Evolutionary conservation across 805 yeast genomes (phyloP), one percentile per base, ranked within the genome.

Genomic region (Metschnikowia arizonensis): DNA sequence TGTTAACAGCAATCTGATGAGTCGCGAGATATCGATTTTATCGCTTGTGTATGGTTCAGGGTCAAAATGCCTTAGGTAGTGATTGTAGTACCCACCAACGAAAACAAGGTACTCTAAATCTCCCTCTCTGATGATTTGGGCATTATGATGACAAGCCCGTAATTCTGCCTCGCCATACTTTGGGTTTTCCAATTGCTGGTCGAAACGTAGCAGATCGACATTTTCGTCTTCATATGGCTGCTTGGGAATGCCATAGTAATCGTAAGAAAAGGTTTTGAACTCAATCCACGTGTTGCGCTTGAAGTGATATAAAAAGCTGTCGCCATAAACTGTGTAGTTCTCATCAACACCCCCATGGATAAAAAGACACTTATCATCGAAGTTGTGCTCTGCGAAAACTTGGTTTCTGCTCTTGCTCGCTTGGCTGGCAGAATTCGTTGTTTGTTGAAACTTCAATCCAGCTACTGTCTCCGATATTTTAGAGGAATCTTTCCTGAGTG

Each of bases 291-390:
- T 52, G 5, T 66, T 65, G 2, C 64, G 60, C 21, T 54, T 59
- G 43, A 71, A 70, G 6, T 54, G 47, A 51, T 63, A 69, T 28
- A 66, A 30, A 48, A 56, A 65, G 39, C 69, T 56, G 47, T 68
- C 72, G 40, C 66, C 58, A 44, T 60, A 69, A 2, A 60, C 58
- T 10, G 64, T 53, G 8, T 45, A 35, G 1, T 57, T 37, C 14
- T 65, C 65, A 45, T 64, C 60, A 38, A 66, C 63, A 2, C 76
- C 76, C 1, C 76, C 76, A 31, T 71, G 76, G 7, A 71, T 50
- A 10, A 71, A 24, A 11, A 69, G 56, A 10, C 65, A 61, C 46
- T 62, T 65, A 17, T 58, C 60, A 17, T 53, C 50, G 44, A 66
- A 62, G 42, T 46, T 63, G 14, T 48, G 44, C 15, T 56, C 59